These are phyloP conservation scores for Fusarium longipes DNA, from an alignment of 2,329 filamentous ascomycete species.

Conservation along the genomic window DNA sequence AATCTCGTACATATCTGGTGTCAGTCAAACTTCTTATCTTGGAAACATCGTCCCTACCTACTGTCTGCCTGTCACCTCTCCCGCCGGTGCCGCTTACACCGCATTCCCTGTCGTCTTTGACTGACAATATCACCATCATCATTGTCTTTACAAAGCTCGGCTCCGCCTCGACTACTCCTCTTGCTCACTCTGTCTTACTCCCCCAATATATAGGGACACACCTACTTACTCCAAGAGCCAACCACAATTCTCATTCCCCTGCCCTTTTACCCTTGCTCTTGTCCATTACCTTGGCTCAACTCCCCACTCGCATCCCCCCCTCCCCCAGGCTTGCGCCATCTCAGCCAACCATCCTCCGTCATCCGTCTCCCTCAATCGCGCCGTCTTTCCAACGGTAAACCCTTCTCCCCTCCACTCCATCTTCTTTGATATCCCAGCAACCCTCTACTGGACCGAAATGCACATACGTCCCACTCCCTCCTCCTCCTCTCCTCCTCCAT, in stretches of 20 bases:
- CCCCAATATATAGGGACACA: slow-evolving; percentile 21
- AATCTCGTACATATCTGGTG: slow-evolving; percentile 1
- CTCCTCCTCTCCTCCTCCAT: slow-evolving; percentile 26
- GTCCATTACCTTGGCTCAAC: slow-evolving; percentile 32
- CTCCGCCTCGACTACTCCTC: slow-evolving; percentile 24
- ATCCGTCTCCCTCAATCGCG: slow-evolving; percentile 49
- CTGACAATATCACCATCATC: slow-evolving; percentile 14
- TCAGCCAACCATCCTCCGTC: slow-evolving; percentile 51
- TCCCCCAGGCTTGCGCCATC: slow-evolving; percentile 46
- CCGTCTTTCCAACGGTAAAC: slow-evolving; percentile 46
- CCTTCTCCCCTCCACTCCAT: slow-evolving; percentile 39
- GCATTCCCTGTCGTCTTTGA: slow-evolving; percentile 1
- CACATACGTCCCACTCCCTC: slow-evolving; percentile 39
- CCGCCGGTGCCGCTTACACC: slow-evolving; percentile 25
- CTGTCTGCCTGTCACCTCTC: not conserved
- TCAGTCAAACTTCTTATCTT: slow-evolving; percentile 18
- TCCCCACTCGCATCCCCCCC: slow-evolving; percentile 32
- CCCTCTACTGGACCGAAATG: slow-evolving; percentile 19
- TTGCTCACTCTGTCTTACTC: slow-evolving; percentile 31
- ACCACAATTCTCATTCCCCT: slow-evolving; percentile 33
- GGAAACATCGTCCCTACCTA: slow-evolving; percentile 2
- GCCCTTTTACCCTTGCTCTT: slow-evolving; percentile 36
- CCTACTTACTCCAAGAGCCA: slow-evolving; percentile 16
- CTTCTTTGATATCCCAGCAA: slow-evolving; percentile 40
- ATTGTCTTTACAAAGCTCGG: slow-evolving; percentile 13